Conservation (phyloP, 2,329 filamentous ascomycete genomes). For the Fusarium nurragi region DNA sequence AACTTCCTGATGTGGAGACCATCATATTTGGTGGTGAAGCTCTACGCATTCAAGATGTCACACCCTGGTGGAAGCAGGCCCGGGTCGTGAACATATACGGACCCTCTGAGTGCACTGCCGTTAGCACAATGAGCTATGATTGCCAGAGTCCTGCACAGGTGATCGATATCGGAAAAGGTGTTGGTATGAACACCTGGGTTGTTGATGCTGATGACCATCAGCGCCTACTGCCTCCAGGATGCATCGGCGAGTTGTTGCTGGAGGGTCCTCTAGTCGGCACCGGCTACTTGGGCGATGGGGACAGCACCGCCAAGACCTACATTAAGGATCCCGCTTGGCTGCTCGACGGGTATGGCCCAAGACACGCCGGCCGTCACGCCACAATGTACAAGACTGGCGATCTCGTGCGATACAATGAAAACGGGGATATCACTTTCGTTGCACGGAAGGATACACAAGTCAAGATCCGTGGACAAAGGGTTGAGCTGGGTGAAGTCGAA, state of each 20-base stretch:
- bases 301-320: background rate
- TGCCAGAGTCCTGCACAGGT: too few relatives aligned
- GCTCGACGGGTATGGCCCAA: background rate
- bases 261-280: background rate
- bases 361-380: too few relatives aligned
- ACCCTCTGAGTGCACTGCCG: background rate
- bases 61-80: background rate
- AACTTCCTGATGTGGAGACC: background rate
- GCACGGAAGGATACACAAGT: background rate
- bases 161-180: background rate
- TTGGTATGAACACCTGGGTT: background rate
- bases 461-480: background rate
- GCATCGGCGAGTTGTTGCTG: background rate
- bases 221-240: background rate
- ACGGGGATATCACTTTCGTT: background rate
- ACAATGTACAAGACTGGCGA: background rate
- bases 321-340: background rate
- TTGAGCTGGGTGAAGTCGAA: background rate
- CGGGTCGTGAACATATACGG: background rate
- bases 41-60: background rate
- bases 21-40: background rate
- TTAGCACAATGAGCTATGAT: background rate
- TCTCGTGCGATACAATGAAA: background rate
- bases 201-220: background rate
- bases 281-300: background rate